These are phyloP conservation scores for Phytophthora sp. DNA, from an alignment of 352 stramenopile species.

Conservation along the genomic window DNA sequence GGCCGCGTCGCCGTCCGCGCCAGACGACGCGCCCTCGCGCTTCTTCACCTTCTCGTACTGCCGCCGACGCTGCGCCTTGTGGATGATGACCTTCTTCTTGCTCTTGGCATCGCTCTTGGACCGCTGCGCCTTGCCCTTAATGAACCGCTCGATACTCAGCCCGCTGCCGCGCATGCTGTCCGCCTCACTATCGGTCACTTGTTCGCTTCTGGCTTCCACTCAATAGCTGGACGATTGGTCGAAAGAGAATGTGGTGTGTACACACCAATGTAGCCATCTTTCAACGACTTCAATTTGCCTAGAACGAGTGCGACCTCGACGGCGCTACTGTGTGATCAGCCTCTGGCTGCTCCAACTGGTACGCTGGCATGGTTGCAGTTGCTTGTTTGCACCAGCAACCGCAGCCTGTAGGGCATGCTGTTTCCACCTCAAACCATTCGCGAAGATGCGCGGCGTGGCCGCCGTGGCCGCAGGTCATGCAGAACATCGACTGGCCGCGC, in stretches of 20 bases:
- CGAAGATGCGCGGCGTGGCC: conserved; percentile 75
- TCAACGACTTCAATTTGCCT: conserved; percentile 9
- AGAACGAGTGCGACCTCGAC: conserved; percentile 80
- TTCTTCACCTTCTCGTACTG: conserved; percentile 88
- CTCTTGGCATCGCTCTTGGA: conserved; percentile 83
- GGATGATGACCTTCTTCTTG: conserved; percentile 84
- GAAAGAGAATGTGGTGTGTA: background rate
- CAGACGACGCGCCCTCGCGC: conserved; percentile 34
- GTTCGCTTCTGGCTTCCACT: conserved; percentile 12
- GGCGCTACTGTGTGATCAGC: conserved; percentile 34
- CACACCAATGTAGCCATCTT: conserved; percentile 27
- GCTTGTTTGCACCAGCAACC: conserved; percentile 88
- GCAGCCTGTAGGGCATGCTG: conserved; percentile 79
- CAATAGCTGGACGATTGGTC: conserved; percentile 22
- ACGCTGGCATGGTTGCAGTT: conserved; percentile 50
- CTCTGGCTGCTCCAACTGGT: conserved; percentile 29
- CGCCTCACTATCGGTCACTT: background rate
- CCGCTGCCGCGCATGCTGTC: conserved; percentile 75
- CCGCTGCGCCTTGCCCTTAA: conserved; percentile 82
- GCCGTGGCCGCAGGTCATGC: conserved; percentile 84
- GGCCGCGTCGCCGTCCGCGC: conserved; percentile 12
- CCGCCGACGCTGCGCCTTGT: conserved; percentile 78
- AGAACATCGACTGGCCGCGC: conserved; percentile 87
- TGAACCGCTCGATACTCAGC: conserved; percentile 87
- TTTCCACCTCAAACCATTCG: conserved; percentile 81